Evolutionary conservation across 2,329 filamentous ascomycete genomes (phyloP).

Genomic region (Tetracladium maxilliforme): DNA sequence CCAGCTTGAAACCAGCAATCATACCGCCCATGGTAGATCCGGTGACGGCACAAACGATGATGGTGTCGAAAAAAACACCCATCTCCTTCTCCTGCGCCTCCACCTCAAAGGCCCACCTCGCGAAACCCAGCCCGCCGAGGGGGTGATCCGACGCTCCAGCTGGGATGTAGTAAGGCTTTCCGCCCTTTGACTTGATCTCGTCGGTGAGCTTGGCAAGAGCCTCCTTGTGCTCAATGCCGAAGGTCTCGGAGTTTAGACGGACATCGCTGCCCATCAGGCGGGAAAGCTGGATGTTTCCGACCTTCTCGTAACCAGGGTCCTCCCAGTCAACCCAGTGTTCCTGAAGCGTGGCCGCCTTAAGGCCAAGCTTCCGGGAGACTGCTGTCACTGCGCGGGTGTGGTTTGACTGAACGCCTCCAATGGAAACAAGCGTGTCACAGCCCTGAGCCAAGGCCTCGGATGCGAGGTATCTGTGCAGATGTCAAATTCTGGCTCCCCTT

Average conservation of each 20-base stretch:
- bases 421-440: conserved; percentile 47
- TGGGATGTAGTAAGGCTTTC: conserved; percentile 57
- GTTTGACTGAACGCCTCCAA: conserved; percentile 57
- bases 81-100: conserved; percentile 43
- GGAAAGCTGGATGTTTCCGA: conserved; percentile 59
- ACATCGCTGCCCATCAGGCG: conserved; percentile 53
- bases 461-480: conserved; percentile 43
- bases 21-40: conserved; percentile 59
- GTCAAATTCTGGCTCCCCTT: too few relatives aligned
- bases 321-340: conserved; percentile 55
- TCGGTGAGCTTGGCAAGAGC: conserved; percentile 38
- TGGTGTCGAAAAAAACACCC: conserved; percentile 50
- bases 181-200: conserved; percentile 34
- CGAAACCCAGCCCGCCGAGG: conserved; percentile 55
- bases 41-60: conserved; percentile 58
- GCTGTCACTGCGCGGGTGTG: conserved; percentile 55
- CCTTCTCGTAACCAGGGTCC: conserved; percentile 43
- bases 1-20: conserved; percentile 56
- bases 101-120: conserved; percentile 57
- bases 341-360: conserved; percentile 42
- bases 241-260: conserved; percentile 39
- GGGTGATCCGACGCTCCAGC: conserved; percentile 58
- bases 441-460: conserved; percentile 43
- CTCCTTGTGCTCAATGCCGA: conserved; percentile 55
- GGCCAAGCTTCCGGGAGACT: conserved; percentile 39